phyloP scores from a whole-genome alignment of 805 yeast species.

The Kluyveromyces nonfermentans region DNA sequence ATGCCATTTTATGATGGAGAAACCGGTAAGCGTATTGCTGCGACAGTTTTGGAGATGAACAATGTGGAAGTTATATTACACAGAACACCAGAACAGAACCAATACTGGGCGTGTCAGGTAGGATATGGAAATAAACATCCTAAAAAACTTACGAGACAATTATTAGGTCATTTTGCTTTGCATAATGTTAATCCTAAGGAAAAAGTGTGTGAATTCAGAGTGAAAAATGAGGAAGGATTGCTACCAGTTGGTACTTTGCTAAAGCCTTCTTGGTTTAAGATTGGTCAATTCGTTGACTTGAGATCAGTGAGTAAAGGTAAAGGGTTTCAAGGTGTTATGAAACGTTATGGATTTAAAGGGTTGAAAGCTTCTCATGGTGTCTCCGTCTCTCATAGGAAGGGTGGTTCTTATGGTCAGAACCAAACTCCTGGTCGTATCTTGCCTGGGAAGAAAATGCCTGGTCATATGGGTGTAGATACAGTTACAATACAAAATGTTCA shows the following conservation, averaged over 20 bases:
- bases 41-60: constrained; percentile 81
- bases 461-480: constrained; percentile 79
- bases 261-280: constrained; percentile 72
- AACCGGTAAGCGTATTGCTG: constrained; percentile 63
- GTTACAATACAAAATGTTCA: constrained; percentile 68
- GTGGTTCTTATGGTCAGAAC: constrained; percentile 95
- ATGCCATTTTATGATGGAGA: constrained; percentile 63
- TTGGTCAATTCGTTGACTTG: constrained; percentile 78
- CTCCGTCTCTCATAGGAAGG: constrained; percentile 84
- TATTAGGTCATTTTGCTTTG: constrained; percentile 67
- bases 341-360: constrained; percentile 84
- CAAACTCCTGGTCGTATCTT: constrained; percentile 93
- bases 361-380: constrained; percentile 93
- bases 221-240: constrained; percentile 54
- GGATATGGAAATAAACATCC: constrained; percentile 69
- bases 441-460: constrained; percentile 98
- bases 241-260: constrained; percentile 71
- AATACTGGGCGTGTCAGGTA: constrained; percentile 77
- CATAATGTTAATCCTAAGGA: constrained; percentile 82
- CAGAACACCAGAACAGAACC: constrained; percentile 63
- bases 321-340: constrained; percentile 98
- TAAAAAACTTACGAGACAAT: constrained; percentile 51
- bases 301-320: constrained; percentile 81
- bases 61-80: constrained; percentile 76
- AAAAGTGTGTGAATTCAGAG: constrained; percentile 67